phyloP scores from a whole-genome alignment of 2,329 filamentous ascomycete genomes.

The Botrytis pseudocinerea region DNA sequence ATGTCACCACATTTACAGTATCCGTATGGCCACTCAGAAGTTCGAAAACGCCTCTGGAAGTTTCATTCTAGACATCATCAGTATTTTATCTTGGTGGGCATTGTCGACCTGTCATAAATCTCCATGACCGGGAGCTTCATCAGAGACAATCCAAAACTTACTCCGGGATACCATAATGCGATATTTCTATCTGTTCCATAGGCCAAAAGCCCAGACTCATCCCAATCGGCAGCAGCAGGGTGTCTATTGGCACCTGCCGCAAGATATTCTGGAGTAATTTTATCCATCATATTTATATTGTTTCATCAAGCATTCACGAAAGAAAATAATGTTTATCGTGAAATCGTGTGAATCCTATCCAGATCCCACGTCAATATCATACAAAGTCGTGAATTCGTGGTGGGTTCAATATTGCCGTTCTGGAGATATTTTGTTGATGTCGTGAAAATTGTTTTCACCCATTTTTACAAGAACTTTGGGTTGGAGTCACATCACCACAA shows the following conservation, averaged over 20 bases:
- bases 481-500: slow-evolving; percentile 6
- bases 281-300: slow-evolving; percentile 29
- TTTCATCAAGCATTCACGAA: slow-evolving; percentile 15
- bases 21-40: slow-evolving; percentile 77
- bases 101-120: background rate
- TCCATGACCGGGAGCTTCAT: background rate
- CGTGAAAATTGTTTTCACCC: slow-evolving; percentile 11
- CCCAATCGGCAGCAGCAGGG: slow-evolving; percentile 88
- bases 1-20: slow-evolving; percentile 79
- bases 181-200: slow-evolving; percentile 89
- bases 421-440: slow-evolving; percentile 13
- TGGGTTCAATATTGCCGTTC: background rate
- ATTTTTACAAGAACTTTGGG: slow-evolving; percentile 22
- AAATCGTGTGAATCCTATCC: background rate
- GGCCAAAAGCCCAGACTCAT: slow-evolving; percentile 69
- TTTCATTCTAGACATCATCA: slow-evolving; percentile 28
- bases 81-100: background rate
- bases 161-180: slow-evolving; percentile 80
- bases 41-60: slow-evolving; percentile 56
- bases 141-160: slow-evolving; percentile 47
- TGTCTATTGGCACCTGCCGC: slow-evolving; percentile 86
- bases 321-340: background rate
- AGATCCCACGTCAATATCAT: background rate
- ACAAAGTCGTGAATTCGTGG: background rate
- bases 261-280: slow-evolving; percentile 37